These are phyloP conservation scores for Leishmania braziliensis DNA, from an alignment of 208 protist genomes.

Conservation along the genomic window DNA sequence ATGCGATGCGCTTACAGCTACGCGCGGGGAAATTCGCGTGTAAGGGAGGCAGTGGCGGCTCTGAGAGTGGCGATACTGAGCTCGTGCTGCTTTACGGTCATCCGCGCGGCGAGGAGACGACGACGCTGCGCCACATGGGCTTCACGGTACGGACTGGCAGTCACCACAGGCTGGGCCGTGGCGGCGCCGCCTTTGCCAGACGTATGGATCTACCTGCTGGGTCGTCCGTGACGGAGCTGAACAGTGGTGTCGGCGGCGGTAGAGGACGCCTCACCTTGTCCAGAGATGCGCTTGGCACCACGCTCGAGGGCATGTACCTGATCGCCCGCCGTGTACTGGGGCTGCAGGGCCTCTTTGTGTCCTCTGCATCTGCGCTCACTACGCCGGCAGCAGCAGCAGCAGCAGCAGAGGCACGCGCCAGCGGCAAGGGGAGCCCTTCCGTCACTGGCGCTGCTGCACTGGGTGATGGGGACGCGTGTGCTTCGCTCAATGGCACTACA, in stretches of 20 bases:
- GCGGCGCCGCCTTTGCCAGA: background rate
- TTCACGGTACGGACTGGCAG: constrained; percentile 28
- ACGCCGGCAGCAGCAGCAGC: constrained; percentile 1
- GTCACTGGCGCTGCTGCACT: background rate
- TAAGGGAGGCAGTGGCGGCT: background rate
- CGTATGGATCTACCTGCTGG: background rate
- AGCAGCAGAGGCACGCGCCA: background rate
- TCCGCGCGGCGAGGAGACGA: constrained; percentile 17
- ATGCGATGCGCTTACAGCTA: constrained; percentile 8
- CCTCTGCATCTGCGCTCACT: background rate
- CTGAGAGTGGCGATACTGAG: constrained; percentile 1
- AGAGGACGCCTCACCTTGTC: constrained; percentile 27
- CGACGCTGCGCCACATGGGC: constrained; percentile 27
- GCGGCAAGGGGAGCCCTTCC: background rate
- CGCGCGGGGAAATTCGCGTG: background rate
- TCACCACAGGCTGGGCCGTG: constrained; percentile 12
- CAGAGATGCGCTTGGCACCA: constrained; percentile 50
- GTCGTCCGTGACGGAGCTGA: background rate
- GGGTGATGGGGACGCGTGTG: background rate
- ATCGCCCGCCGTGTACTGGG: constrained; percentile 52
- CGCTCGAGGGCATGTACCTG: constrained; percentile 42
- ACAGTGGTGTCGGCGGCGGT: background rate
- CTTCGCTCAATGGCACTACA: background rate
- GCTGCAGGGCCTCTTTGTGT: constrained; percentile 20
- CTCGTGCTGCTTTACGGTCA: constrained; percentile 19